phyloP scores from a whole-genome alignment of 148 eudicot genomes.

The Oxyria digyna region DNA sequence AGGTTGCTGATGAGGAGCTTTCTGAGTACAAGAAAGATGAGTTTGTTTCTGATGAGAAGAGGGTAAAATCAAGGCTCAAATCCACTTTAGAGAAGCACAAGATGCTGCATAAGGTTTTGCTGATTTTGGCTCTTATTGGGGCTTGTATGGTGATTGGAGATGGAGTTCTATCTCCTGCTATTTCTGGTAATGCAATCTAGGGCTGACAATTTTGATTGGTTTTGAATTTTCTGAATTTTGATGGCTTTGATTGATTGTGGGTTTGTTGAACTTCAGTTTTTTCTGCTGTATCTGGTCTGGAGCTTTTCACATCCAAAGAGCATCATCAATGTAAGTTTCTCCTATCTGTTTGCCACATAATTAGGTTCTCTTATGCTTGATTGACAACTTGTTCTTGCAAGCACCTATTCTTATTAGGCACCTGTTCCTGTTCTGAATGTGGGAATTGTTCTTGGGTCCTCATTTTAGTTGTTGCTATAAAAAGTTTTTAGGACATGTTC shows the following conservation, averaged over 20 bases:
- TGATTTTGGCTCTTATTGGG: slow-evolving; percentile 54
- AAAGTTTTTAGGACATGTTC: background rate
- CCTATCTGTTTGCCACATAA: background rate
- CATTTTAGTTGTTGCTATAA: background rate
- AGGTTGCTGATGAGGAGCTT: slow-evolving; percentile 61
- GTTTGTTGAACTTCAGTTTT: slow-evolving; percentile 34
- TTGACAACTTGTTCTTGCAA: background rate
- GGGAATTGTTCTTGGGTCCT: background rate
- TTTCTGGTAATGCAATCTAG: slow-evolving; percentile 33
- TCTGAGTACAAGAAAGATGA: slow-evolving; percentile 40
- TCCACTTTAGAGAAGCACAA: slow-evolving; percentile 47
- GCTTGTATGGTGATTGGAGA: slow-evolving; percentile 82
- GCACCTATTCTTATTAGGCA: background rate
- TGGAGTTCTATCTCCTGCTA: slow-evolving; percentile 67
- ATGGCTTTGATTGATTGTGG: background rate
- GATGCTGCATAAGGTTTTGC: slow-evolving; percentile 32
- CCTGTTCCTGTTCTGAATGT: background rate
- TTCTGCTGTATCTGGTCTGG: slow-evolving; percentile 91
- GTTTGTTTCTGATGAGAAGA: slow-evolving; percentile 16
- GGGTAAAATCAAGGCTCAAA: slow-evolving; percentile 26
- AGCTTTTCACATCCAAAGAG: slow-evolving; percentile 69
- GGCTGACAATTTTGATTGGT: background rate
- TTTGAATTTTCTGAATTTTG: background rate
- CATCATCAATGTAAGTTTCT: slow-evolving; percentile 76
- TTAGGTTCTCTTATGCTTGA: background rate